Conservation (phyloP, 768 basidiomycete genomes). For the Termitomyces sp. region DNA sequence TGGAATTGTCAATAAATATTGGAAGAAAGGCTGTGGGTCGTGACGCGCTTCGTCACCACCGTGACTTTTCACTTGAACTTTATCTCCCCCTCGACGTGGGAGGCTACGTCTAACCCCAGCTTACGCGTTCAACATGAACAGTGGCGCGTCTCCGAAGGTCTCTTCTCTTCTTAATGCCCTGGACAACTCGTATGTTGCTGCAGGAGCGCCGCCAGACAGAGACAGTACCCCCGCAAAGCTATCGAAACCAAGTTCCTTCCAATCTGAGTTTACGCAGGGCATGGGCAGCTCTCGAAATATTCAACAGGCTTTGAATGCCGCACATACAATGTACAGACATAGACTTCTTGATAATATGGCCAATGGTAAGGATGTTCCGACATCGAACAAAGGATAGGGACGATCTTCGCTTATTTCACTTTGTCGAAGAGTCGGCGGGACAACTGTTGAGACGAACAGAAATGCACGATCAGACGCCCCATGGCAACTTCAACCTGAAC, state of each 20-base stretch:
- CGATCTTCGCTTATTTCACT: background rate
- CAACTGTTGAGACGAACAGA: background rate
- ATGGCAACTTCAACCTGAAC: constrained; percentile 36
- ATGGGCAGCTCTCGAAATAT: constrained; percentile 1
- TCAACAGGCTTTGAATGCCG: background rate
- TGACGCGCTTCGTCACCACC: background rate
- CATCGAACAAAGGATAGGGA: background rate
- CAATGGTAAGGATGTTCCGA: constrained; percentile 1
- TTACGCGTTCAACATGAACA: constrained; percentile 14
- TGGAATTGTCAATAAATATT: too few relatives aligned
- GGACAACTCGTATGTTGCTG: constrained; percentile 18
- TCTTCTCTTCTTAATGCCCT: constrained; percentile 24
- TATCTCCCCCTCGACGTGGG: too few relatives aligned
- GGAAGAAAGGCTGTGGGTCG: background rate
- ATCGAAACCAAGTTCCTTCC: background rate
- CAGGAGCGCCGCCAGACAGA: constrained; percentile 7
- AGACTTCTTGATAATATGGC: background rate
- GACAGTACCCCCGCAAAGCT: constrained; percentile 4
- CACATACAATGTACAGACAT: constrained; percentile 1
- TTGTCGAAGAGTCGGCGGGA: background rate
- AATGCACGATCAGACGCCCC: background rate
- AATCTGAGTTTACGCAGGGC: background rate
- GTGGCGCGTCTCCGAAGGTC: constrained; percentile 14
- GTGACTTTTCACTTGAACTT: too few relatives aligned
- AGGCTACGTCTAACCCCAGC: background rate